Evolutionary conservation across 805 yeast genomes (phyloP).

Genomic region (Sugiyamaella boreocaroliniensis): DNA sequence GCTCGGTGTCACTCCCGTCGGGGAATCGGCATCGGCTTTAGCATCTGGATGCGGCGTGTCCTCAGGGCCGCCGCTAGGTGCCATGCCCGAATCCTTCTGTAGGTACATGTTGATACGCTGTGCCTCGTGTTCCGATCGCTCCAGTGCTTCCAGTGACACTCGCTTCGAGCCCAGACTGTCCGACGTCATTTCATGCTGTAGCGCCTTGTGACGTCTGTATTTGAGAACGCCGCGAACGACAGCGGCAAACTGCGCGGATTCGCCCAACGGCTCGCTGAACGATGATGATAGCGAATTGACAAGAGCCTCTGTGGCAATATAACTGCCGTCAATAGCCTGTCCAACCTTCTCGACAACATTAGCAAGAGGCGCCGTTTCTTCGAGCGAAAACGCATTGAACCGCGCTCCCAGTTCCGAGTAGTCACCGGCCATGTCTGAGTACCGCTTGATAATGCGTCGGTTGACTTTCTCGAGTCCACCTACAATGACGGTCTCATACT

Average conservation of each 20-base stretch:
- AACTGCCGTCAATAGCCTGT: slow-evolving; percentile 66
- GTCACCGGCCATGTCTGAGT: slow-evolving; percentile 54
- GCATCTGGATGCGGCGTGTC: slow-evolving; percentile 19
- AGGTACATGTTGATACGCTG: slow-evolving; percentile 35
- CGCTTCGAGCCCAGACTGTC: slow-evolving; percentile 35
- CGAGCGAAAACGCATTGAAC: slow-evolving; percentile 54
- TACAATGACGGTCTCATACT: slow-evolving; percentile 40
- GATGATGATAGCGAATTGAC: slow-evolving; percentile 49
- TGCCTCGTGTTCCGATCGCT: slow-evolving; percentile 40
- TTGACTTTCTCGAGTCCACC: slow-evolving; percentile 51
- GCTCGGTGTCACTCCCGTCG: too few species aligned
- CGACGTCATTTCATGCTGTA: slow-evolving; percentile 43
- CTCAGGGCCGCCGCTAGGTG: too few species aligned
- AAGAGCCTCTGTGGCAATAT: slow-evolving; percentile 45
- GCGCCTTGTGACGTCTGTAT: slow-evolving; percentile 52
- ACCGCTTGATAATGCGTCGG: slow-evolving; percentile 47
- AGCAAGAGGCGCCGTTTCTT: slow-evolving; percentile 38
- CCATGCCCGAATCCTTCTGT: slow-evolving; percentile 13
- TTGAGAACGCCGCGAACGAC: slow-evolving; percentile 53
- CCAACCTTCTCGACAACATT: slow-evolving; percentile 74
- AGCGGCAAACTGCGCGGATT: slow-evolving; percentile 58
- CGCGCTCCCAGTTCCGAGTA: slow-evolving; percentile 72
- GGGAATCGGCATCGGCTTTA: neutral
- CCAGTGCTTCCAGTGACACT: slow-evolving; percentile 32
- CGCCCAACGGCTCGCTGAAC: slow-evolving; percentile 63